Evolutionary conservation across 23 red algal species (phyloP).

Genomic region (Pyropia yezoensis): DNA sequence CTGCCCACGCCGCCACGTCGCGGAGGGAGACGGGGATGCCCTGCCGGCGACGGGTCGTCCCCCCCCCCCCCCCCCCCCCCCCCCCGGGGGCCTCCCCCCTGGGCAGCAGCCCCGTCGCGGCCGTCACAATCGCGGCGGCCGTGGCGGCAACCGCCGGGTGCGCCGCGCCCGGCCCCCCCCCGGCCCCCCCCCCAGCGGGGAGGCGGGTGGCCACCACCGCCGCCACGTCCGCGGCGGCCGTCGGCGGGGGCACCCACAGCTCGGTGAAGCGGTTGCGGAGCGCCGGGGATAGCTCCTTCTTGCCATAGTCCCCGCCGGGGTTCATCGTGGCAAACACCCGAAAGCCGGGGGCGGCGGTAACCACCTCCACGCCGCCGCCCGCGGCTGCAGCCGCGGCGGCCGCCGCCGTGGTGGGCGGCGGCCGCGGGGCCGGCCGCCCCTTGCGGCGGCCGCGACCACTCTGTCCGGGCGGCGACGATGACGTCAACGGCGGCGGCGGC

Average conservation of each 20-base stretch:
- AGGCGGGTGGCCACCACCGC: constrained; percentile 15
- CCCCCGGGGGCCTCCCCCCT: background rate
- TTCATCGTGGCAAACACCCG: constrained; percentile 88
- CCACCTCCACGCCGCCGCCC: constrained; percentile 3
- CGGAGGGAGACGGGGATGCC: constrained; percentile 24
- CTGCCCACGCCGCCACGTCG: constrained; percentile 56
- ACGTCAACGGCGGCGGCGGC: background rate
- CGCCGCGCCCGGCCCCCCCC: no score
- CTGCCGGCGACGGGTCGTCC: background rate
- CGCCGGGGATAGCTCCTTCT: constrained; percentile 89
- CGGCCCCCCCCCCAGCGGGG: no score
- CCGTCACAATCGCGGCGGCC: constrained; percentile 23
- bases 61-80: constrained; percentile 10
- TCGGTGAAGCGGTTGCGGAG: constrained; percentile 95
- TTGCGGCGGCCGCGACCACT: no score
- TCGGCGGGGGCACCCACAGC: constrained; percentile 63
- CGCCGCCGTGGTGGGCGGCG: no score
- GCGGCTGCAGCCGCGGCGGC: background rate
- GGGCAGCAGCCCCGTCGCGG: constrained; percentile 54
- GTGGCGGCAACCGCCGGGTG: no score
- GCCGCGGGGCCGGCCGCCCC: no score
- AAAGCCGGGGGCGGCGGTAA: constrained; percentile 37
- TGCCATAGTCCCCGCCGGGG: constrained; percentile 91
- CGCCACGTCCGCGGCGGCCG: constrained; percentile 11
- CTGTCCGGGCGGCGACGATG: background rate